A percentile compares a stretch with the other conserved stretches of the same genome.
These are phyloP conservation scores for Nepenthes alata DNA, from an alignment of 179 eudicot species.

Conservation along the genomic window DNA sequence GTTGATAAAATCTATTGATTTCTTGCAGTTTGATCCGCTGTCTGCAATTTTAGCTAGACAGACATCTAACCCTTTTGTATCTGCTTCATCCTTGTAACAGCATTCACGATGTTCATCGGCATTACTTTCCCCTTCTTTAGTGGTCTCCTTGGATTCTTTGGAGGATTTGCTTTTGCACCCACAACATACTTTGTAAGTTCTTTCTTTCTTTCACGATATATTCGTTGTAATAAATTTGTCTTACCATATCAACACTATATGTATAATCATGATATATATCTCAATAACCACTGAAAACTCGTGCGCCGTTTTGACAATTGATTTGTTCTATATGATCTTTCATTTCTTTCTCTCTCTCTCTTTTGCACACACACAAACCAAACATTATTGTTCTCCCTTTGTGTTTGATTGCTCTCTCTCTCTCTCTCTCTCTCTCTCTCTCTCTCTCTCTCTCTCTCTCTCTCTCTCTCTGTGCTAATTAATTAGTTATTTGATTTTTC, in stretches of 20 bases:
- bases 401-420: too few relatives aligned
- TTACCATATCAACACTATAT: too few relatives aligned
- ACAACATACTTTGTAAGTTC: background rate
- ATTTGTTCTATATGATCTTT: background rate
- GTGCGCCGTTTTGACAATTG: background rate
- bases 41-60: too few relatives aligned
- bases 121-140: slow-evolving; percentile 2
- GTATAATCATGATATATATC: background rate
- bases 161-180: slow-evolving; percentile 1
- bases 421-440: too few relatives aligned
- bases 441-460: too few relatives aligned
- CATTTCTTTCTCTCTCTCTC: too few relatives aligned
- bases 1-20: background rate
- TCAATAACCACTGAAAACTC: background rate
- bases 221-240: background rate
- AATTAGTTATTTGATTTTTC: background rate
- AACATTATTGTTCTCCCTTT: too few relatives aligned
- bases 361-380: too few relatives aligned
- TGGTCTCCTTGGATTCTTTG: slow-evolving; percentile 4
- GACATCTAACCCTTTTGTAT: too few relatives aligned
- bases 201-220: background rate
- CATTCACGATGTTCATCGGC: background rate
- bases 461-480: too few relatives aligned
- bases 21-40: background rate
- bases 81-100: background rate